Conservation (phyloP, 345 rosid species). For the Luvunga scandens region DNA sequence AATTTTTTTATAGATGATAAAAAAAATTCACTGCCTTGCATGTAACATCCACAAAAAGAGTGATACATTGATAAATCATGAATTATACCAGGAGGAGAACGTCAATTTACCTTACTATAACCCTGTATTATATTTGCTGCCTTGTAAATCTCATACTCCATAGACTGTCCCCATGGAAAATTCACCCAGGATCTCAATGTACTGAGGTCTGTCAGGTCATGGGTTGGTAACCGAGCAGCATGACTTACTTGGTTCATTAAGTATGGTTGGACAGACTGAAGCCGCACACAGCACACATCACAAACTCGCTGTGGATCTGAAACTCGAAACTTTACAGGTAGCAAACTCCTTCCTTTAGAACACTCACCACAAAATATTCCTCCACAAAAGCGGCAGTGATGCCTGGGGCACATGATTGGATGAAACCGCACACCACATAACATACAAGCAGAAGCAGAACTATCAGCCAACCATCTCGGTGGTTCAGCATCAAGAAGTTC, state of each 20-base stretch:
- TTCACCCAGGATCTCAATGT: conserved; percentile 97
- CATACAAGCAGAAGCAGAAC: conserved; percentile 91
- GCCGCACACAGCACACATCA: conserved; percentile 86
- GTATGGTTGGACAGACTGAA: conserved; percentile 81
- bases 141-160: conserved; percentile 93
- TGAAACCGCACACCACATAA: conserved; percentile 80
- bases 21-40: neutral
- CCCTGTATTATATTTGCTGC: conserved; percentile 76
- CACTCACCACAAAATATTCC: conserved; percentile 85
- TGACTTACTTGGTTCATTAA: conserved; percentile 92
- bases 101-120: conserved; percentile 68
- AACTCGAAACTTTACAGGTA: conserved; percentile 67
- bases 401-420: conserved; percentile 93
- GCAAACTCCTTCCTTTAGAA: conserved; percentile 86
- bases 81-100: neutral
- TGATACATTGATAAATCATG: neutral
- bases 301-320: conserved; percentile 84
- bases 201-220: conserved; percentile 90
- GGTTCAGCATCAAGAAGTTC: conserved; percentile 87
- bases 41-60: neutral
- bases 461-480: conserved; percentile 87
- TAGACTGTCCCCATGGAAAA: conserved; percentile 94
- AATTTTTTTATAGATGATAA: neutral
- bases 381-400: conserved; percentile 96
- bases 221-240: conserved; percentile 85